Evolutionary conservation across 1,284 basidiomycete species (phyloP), one percentile per base, ranked within the genome.

Genomic region (Stereum hirsutum): DNA sequence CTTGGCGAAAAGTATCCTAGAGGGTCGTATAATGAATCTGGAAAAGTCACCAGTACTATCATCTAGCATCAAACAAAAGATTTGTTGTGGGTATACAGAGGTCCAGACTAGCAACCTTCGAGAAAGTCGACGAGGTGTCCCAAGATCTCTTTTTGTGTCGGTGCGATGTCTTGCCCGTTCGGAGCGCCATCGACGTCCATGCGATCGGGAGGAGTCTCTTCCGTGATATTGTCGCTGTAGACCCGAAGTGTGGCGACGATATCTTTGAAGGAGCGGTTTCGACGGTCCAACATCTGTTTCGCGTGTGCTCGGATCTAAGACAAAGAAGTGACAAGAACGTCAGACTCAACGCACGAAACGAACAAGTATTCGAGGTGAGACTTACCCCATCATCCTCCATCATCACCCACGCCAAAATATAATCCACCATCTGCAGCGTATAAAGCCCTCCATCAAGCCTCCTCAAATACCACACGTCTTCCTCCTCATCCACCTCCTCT

Each of bases 361-460:
- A 26, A 58, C 87, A 48, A n/a, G n/a, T n/a, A n/a, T n/a, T n/a
- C n/a, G n/a, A n/a, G n/a, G n/a, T n/a, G n/a, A n/a, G n/a, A n/a
- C n/a, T n/a, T 64, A 94, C 92, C 25, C 93, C 96, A 54, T 99
- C 96, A 54, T 99, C 96, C 64, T 99, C 96, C 92, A 98, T 96
- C 45, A 80, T 76, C 23, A 98, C 63, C 96, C 96, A 99, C 1
- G 88, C 93, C 23, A 98, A 63, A 40, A 97, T 83, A 50, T 94
- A 96, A 62, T 98, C 95, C 19, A 89, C 76, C 14, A 84, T 87
- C 57, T 99, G 95, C 8, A 99, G 62, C 1, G 85, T 86, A 57
- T 89, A 94, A 27, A 97, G 63, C 0, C 95, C 96, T 2, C 80
- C 78, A 44, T 96, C 92, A 21, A 98, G 64, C 32, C 87, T 75